Evolutionary conservation across 495 filamentous ascomycete species (phyloP).

Genomic region (Xylona heveae): DNA sequence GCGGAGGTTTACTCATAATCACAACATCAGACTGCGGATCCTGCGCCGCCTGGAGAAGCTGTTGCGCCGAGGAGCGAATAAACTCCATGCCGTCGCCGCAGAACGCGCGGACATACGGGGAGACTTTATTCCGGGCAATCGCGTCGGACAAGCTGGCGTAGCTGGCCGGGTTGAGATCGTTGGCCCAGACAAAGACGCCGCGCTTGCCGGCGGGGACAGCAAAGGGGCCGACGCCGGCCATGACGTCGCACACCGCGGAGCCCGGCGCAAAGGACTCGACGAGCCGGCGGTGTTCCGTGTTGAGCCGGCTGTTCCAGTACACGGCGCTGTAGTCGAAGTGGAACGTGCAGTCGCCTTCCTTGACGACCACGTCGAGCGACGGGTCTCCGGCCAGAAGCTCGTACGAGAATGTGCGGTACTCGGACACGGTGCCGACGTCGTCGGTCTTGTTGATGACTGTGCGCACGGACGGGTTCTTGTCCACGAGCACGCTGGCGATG

Average conservation of each 20-base stretch:
- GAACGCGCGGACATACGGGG: constrained; percentile 51
- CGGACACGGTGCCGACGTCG: constrained; percentile 61
- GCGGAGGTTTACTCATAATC: too few species aligned
- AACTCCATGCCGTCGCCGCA: constrained; percentile 65
- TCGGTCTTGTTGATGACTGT: constrained; percentile 96
- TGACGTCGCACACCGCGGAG: constrained; percentile 86
- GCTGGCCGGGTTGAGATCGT: constrained; percentile 89
- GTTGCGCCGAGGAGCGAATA: constrained; percentile 42
- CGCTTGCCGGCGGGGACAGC: constrained; percentile 80
- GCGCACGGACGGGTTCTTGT: constrained; percentile 60
- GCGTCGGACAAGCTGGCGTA: constrained; percentile 47
- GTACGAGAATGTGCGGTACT: constrained; percentile 83
- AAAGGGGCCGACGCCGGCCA: constrained; percentile 95
- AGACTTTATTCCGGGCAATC: constrained; percentile 57
- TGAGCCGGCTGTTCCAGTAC: constrained; percentile 89
- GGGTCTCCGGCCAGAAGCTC: constrained; percentile 69
- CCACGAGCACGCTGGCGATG: constrained; percentile 62
- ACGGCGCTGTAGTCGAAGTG: constrained; percentile 66
- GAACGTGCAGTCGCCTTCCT: constrained; percentile 40
- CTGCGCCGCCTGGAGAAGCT: constrained; percentile 38
- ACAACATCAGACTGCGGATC: too few species aligned
- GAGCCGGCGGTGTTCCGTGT: constrained; percentile 70
- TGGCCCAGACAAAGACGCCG: constrained; percentile 85
- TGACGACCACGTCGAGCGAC: constrained; percentile 59
- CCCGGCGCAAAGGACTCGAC: constrained; percentile 57